Evolutionary conservation across 441 rosid genomes (phyloP).

Genomic region (Isatis lusitanica): DNA sequence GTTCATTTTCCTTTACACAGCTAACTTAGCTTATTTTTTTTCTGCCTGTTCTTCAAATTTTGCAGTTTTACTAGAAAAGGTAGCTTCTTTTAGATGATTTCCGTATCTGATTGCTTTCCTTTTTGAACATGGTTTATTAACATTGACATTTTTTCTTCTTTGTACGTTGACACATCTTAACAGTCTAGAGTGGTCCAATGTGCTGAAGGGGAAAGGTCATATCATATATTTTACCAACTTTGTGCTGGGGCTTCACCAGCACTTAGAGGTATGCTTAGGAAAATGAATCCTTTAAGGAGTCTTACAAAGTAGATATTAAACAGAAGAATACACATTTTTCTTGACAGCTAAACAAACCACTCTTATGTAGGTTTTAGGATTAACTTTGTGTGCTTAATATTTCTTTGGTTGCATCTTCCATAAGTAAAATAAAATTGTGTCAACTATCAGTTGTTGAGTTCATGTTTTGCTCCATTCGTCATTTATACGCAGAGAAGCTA

Average conservation of each 20-base stretch:
- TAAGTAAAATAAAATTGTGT: conserved; percentile 1
- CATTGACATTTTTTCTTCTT: conserved; percentile 28
- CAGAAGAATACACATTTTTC: too few species aligned
- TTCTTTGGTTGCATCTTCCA: conserved; percentile 9
- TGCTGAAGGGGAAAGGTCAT: conserved; percentile 95
- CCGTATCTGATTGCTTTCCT: conserved; percentile 24
- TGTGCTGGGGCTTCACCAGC: conserved; percentile 87
- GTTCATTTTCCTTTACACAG: conserved; percentile 14
- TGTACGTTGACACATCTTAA: conserved; percentile 34
- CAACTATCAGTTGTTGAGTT: conserved; percentile 10
- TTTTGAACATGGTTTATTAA: not conserved
- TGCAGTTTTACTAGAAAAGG: conserved; percentile 98
- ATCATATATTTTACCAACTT: conserved; percentile 98
- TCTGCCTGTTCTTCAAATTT: conserved; percentile 26
- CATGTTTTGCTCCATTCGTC: conserved; percentile 20
- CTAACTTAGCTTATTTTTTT: conserved; percentile 39
- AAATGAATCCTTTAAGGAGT: conserved; percentile 11
- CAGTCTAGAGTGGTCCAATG: conserved; percentile 99
- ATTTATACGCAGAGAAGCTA: conserved; percentile 66
- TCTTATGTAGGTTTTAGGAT: conserved; percentile 9
- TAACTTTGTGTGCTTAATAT: not conserved
- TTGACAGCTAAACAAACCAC: too few species aligned
- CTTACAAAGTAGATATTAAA: not conserved
- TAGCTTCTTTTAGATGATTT: conserved; percentile 41
- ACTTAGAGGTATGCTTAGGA: conserved; percentile 64